Evolutionary conservation across 2,329 filamentous ascomycete species (phyloP).

Genomic region (Curvularia hawaiiensis): DNA sequence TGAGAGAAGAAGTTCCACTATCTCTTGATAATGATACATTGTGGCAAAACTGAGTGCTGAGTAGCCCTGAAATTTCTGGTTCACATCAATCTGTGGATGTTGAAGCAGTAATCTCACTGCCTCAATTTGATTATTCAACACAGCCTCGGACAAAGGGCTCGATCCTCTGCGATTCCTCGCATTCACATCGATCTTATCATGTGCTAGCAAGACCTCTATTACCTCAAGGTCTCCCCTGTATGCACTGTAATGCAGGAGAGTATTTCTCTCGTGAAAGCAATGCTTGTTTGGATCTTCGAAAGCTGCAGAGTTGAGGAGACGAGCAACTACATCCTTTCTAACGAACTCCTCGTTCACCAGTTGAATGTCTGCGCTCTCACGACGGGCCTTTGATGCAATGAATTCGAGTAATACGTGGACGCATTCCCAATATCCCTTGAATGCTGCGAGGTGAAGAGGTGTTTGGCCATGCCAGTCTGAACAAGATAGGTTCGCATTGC

Average conservation of each 20-base stretch:
- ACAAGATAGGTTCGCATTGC: background rate
- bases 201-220: background rate
- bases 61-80: background rate
- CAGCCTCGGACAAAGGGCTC: background rate
- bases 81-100: slow-evolving; percentile 1
- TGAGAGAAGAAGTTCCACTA: slow-evolving; percentile 4
- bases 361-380: accelerated
- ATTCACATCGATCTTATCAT: background rate
- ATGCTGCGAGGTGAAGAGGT: background rate
- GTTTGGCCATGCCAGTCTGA: accelerated
- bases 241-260: too few species aligned
- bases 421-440: background rate
- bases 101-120: background rate
- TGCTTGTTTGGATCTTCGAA: background rate
- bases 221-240: background rate
- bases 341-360: background rate
- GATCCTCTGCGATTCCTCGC: accelerated
- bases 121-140: background rate
- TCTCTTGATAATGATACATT: too few species aligned
- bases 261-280: too few species aligned
- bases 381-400: too few species aligned
- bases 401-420: background rate
- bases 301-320: background rate
- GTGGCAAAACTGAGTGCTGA: background rate
- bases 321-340: background rate